phyloP scores from a whole-genome alignment of 768 basidiomycete species.

The Serendipita sp. region DNA sequence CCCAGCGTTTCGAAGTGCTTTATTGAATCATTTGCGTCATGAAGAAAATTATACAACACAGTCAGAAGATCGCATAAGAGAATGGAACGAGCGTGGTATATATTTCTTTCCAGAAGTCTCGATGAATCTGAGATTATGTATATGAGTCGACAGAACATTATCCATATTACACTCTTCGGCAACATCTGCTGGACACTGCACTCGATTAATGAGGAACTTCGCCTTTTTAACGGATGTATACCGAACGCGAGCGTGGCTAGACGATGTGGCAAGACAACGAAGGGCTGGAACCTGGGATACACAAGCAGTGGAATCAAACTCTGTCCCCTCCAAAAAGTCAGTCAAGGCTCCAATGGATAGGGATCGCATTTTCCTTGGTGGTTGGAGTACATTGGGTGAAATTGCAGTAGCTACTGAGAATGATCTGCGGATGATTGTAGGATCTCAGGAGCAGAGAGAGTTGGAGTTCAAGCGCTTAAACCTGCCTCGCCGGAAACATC shows the following conservation, averaged over 20 bases:
- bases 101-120: not conserved
- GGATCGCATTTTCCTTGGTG: not conserved
- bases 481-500: not conserved
- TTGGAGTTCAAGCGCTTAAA: not conserved
- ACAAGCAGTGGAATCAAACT: not conserved
- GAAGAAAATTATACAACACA: not conserved
- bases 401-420: not conserved
- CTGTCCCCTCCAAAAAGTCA: not conserved
- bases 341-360: not conserved
- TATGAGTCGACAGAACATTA: constrained; percentile 11
- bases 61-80: not conserved
- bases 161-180: constrained; percentile 9
- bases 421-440: not conserved
- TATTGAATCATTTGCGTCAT: not conserved
- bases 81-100: constrained; percentile 9
- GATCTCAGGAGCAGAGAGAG: not conserved
- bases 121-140: not conserved
- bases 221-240: not conserved
- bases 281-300: not conserved
- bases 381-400: constrained; percentile 1
- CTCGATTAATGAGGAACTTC: constrained; percentile 10
- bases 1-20: constrained; percentile 10
- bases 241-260: not conserved
- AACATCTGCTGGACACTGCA: constrained; percentile 1
- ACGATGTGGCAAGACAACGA: not conserved